phyloP scores from a whole-genome alignment of 2,329 filamentous ascomycete species.

The Epicoccum nigrum region DNA sequence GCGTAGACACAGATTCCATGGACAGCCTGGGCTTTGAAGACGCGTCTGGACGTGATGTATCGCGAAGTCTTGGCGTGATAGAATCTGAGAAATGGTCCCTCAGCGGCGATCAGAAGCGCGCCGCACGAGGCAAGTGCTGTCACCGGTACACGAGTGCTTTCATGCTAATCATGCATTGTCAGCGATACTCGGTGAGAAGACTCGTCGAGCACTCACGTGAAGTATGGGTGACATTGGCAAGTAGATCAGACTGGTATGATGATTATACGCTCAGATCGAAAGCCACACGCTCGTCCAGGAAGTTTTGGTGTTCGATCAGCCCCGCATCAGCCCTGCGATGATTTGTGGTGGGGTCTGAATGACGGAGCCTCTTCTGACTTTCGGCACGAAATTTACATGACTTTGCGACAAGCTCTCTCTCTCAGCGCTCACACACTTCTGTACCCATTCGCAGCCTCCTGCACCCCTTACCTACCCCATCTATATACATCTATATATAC shows the following conservation, averaged over 20 bases:
- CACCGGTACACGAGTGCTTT: slow-evolving; percentile 51
- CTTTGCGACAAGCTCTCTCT: slow-evolving; percentile 26
- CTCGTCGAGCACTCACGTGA: slow-evolving; percentile 33
- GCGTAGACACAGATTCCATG: slow-evolving; percentile 69
- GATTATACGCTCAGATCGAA: slow-evolving; percentile 3
- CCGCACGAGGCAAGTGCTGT: slow-evolving; percentile 52
- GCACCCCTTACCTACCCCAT: not conserved
- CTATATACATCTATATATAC: not conserved
- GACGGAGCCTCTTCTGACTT: slow-evolving; percentile 25
- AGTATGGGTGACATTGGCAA: slow-evolving; percentile 45
- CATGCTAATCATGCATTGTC: slow-evolving; percentile 44
- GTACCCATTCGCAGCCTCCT: not conserved
- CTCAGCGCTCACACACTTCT: not conserved
- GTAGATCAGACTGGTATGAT: slow-evolving; percentile 6
- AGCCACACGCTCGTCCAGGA: slow-evolving; percentile 26
- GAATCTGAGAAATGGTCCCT: slow-evolving; percentile 51
- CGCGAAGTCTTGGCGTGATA: slow-evolving; percentile 39
- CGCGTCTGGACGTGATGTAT: slow-evolving; percentile 45
- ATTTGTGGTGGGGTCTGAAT: slow-evolving; percentile 29
- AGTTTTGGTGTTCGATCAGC: slow-evolving; percentile 45
- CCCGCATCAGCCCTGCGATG: slow-evolving; percentile 26
- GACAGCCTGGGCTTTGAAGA: slow-evolving; percentile 73
- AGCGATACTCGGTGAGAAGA: slow-evolving; percentile 9
- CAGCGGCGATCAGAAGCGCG: slow-evolving; percentile 49
- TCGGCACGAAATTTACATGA: slow-evolving; percentile 24